phyloP scores from a whole-genome alignment of 2,329 filamentous ascomycete genomes.

The Xylaria digitata region DNA sequence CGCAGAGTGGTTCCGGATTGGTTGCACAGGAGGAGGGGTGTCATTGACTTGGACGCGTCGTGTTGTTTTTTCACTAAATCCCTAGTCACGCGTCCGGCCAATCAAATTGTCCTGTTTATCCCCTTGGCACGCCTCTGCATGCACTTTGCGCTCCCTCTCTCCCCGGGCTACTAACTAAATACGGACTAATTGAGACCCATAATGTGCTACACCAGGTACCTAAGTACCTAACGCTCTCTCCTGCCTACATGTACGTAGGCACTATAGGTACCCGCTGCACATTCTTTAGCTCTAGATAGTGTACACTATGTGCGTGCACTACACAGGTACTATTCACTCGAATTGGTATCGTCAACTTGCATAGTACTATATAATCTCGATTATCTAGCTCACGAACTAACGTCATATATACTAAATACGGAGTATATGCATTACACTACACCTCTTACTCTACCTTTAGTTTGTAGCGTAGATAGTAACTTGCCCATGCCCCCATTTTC shows the following conservation, averaged over 20 bases:
- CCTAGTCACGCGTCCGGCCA: slow-evolving; percentile 33
- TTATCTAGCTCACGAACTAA: background rate
- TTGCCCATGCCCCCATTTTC: background rate
- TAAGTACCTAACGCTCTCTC: background rate
- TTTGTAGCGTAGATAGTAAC: background rate
- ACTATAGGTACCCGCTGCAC: too few species aligned
- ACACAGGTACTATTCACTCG: background rate
- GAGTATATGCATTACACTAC: too few species aligned
- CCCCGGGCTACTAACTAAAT: slow-evolving; percentile 17
- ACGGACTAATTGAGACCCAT: slow-evolving; percentile 3
- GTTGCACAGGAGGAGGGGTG: slow-evolving; percentile 28
- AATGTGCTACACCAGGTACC: too few species aligned
- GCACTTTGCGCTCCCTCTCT: slow-evolving; percentile 28
- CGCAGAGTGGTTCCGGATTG: slow-evolving; percentile 39
- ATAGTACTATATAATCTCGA: too few species aligned
- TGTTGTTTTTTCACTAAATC: slow-evolving; percentile 35
- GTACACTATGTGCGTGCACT: too few species aligned
- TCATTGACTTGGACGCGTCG: slow-evolving; percentile 29
- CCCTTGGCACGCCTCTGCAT: slow-evolving; percentile 30
- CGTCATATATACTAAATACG: background rate
- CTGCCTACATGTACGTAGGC: too few species aligned
- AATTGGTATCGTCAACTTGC: slow-evolving; percentile 11
- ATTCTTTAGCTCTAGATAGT: too few species aligned
- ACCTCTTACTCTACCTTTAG: too few species aligned
- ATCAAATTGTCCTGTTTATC: slow-evolving; percentile 19